A percentile compares a stretch with the other conserved stretches of the same genome.
Evolutionary conservation across 352 stramenopile species (phyloP).

Genomic region (Phytopythium sindhum): DNA sequence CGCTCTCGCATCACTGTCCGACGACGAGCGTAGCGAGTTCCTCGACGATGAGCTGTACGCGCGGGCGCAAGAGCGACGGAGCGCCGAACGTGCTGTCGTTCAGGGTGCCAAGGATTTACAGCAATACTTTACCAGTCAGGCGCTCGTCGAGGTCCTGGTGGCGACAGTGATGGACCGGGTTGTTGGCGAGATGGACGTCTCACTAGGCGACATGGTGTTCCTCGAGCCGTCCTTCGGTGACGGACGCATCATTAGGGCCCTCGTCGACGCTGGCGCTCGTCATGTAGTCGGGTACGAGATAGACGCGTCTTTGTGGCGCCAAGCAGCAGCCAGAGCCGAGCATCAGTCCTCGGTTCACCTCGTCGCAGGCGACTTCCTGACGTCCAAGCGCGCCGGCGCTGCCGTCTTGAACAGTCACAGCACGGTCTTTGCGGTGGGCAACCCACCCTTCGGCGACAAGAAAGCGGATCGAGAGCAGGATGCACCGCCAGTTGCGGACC

Average conservation of each 20-base stretch:
- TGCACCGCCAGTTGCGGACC: constrained; percentile 24
- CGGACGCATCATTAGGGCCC: constrained; percentile 41
- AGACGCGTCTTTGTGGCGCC: constrained; percentile 33
- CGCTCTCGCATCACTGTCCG: constrained; percentile 26
- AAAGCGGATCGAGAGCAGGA: neutral
- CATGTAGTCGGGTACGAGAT: constrained; percentile 61
- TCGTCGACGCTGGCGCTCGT: constrained; percentile 35
- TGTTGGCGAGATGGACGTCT: constrained; percentile 10
- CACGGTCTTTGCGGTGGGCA: constrained; percentile 49
- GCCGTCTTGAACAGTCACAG: neutral
- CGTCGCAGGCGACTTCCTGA: constrained; percentile 47
- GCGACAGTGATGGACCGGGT: constrained; percentile 13
- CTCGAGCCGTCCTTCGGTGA: constrained; percentile 77
- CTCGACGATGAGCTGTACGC: constrained; percentile 49
- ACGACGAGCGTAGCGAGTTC: constrained; percentile 31
- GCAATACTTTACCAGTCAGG: constrained; percentile 65
- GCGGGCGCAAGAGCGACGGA: constrained; percentile 20
- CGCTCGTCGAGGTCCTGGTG: constrained; percentile 43
- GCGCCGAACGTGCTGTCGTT: constrained; percentile 14
- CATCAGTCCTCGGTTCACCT: neutral
- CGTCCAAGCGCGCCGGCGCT: constrained; percentile 18
- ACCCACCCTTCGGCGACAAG: constrained; percentile 63
- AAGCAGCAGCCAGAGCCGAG: constrained; percentile 1
- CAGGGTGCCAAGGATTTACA: constrained; percentile 56
- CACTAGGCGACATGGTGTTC: constrained; percentile 29